Conservation (phyloP, 177 flowering plant species). For the Vitis hybrid region DNA sequence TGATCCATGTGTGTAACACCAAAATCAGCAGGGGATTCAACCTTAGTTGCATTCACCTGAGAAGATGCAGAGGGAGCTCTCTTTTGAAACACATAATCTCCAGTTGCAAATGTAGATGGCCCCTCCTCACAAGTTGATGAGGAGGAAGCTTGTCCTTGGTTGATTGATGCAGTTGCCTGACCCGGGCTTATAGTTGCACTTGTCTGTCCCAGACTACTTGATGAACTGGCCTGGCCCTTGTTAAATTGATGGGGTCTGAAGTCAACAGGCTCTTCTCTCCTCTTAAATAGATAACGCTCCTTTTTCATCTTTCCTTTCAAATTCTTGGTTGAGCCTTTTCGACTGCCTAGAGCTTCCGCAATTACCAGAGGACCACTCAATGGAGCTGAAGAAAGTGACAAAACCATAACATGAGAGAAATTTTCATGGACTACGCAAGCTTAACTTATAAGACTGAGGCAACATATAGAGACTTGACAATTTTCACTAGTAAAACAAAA, state of each 20-base stretch:
- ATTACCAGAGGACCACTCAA: conserved; percentile 88
- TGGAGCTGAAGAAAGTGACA: conserved; percentile 60
- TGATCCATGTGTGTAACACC: conserved; percentile 7
- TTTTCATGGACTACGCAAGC: no score
- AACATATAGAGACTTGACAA: no score
- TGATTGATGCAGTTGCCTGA: no score
- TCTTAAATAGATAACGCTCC: conserved; percentile 71
- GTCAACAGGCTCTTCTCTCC: conserved; percentile 59
- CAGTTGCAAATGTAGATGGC: conserved; percentile 28
- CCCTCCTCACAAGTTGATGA: conserved; percentile 32
- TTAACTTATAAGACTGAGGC: no score
- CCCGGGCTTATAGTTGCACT: no score
- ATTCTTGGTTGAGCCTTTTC: conserved; percentile 43
- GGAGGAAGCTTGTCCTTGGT: background rate
- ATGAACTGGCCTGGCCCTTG: conserved; percentile 28
- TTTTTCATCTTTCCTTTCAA: conserved; percentile 68
- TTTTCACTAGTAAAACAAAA: no score
- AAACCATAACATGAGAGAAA: conserved; percentile 5
- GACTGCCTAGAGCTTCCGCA: conserved; percentile 78
- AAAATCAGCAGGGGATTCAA: no score
- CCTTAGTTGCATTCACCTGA: no score
- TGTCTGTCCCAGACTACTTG: background rate
- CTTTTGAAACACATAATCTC: conserved; percentile 59
- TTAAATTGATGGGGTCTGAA: conserved; percentile 17
- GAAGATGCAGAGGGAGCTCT: conserved; percentile 28